phyloP scores from a whole-genome alignment of 2,329 filamentous ascomycete species.

The Arthrobotrys entomopaga region DNA sequence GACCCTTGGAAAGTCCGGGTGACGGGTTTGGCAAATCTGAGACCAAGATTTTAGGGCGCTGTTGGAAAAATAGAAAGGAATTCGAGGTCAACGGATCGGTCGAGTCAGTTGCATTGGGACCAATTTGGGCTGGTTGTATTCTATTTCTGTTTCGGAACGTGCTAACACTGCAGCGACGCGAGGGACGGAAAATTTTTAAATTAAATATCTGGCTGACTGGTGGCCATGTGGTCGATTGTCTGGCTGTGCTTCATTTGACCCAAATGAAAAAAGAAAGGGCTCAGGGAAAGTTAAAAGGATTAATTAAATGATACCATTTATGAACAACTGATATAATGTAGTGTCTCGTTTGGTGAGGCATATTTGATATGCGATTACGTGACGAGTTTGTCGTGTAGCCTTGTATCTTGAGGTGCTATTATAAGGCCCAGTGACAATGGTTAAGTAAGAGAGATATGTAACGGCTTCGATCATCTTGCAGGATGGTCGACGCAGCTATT shows the following conservation, averaged over 20 bases:
- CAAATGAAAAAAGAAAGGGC: constrained; percentile 1
- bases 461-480: constrained; percentile 53
- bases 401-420: not conserved
- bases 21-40: constrained; percentile 20
- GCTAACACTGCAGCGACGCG: no score
- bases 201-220: no score
- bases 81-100: not conserved
- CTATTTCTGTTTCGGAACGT: constrained; percentile 36
- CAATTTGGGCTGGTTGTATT: constrained; percentile 10
- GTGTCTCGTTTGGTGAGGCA: constrained; percentile 15
- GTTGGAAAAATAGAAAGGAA: no score
- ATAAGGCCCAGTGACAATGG: not conserved
- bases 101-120: not conserved
- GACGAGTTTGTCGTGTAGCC: no score
- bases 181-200: no score
- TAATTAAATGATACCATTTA: not conserved
- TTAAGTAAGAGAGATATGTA: constrained; percentile 32
- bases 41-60: constrained; percentile 3
- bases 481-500: no score
- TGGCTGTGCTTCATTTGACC: constrained; percentile 13
- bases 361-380: not conserved
- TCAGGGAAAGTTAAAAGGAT: not conserved
- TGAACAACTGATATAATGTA: not conserved
- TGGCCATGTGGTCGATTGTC: constrained; percentile 37
- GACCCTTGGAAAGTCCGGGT: constrained; percentile 21